These are phyloP conservation scores for Cyamopsis tetragonoloba DNA, from an alignment of 306 rosid species.

Conservation along the genomic window DNA sequence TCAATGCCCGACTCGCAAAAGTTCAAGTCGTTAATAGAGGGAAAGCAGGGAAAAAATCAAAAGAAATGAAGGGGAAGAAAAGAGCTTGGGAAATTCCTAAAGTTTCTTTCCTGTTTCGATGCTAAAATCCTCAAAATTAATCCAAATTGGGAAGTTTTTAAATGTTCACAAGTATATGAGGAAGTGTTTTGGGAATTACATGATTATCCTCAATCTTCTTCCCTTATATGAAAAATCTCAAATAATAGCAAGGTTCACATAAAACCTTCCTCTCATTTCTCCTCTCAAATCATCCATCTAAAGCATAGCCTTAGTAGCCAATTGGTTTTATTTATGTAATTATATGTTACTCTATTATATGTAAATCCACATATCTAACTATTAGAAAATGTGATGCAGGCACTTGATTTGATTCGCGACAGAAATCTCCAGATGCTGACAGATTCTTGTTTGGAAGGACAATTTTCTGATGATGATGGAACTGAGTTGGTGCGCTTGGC, in stretches of 20 bases:
- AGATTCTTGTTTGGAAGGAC: conserved; percentile 81
- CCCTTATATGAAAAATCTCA: background rate
- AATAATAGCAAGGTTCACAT: background rate
- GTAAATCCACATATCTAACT: conserved; percentile 23
- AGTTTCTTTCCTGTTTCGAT: background rate
- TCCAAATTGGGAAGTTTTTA: background rate
- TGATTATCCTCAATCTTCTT: background rate
- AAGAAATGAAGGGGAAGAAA: background rate
- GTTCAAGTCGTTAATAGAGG: background rate
- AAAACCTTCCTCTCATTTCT: background rate
- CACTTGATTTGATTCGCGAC: conserved; percentile 75
- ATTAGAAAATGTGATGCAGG: conserved; percentile 39
- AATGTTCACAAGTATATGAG: background rate
- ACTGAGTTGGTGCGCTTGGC: conserved; percentile 74
- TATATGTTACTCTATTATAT: background rate
- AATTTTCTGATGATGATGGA: conserved; percentile 69
- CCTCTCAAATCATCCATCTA: background rate
- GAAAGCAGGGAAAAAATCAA: background rate
- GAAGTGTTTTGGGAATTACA: background rate
- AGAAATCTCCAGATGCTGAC: conserved; percentile 83
- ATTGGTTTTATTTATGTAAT: too few relatives aligned
- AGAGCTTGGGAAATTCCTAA: background rate
- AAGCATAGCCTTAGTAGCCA: background rate
- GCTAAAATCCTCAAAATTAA: background rate
- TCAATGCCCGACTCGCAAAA: background rate